Base-by-base conservation (phyloP, 2,329 filamentous ascomycete species). In the Simplicillium aogashimaense region DNA sequence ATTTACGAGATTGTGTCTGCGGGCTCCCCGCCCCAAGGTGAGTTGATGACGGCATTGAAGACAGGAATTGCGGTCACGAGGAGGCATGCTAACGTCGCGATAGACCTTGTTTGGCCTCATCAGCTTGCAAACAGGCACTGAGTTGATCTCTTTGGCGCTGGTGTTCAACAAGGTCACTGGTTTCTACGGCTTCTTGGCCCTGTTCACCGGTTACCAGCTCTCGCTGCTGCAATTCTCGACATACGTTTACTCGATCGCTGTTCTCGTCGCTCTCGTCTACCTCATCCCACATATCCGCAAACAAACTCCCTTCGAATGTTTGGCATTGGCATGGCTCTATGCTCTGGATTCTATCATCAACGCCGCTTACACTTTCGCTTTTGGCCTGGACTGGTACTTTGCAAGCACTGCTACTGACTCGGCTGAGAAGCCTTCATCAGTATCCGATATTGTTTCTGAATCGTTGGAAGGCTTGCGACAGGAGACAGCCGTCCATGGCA, bases 141-240 rank as follows among this genome's bases (percentile, higher is more conserved):
- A 92, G 51, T 74, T 95, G 53, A 87, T 95, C 53, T 81, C 84
- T 4, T 72, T 92, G 45, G 80, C 84, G 10, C 76, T 94, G 47
- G 72, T 94, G 41, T 81, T 95, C 66, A 95, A 95, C 72, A 95
- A 95, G 63, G 77, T 89, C 50, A 90, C 86, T 37, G 89, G 88
- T 43, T 71, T 95, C 50, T 95, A 94, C 63, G 89, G 89, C 48
- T 72, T 95, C 34, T 81, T 95, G 50, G 88, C 89, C 43, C 76
- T 95, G 50, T 70, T 95, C 48, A 94, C 89, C 17, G 90, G 90
- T 57, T 88, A 86, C 61, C 71, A 82, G 50, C 78, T 95, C 46
- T 89, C 86, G 40, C 72, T 80, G 25, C 74, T 92, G 17, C 90
- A 95, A 62, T 74, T 95, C 42, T 85, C 83, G 43, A 92, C 94